Evolutionary conservation across 176 grass and related monocot genomes (phyloP).

Genomic region (Musa troglodytarum): DNA sequence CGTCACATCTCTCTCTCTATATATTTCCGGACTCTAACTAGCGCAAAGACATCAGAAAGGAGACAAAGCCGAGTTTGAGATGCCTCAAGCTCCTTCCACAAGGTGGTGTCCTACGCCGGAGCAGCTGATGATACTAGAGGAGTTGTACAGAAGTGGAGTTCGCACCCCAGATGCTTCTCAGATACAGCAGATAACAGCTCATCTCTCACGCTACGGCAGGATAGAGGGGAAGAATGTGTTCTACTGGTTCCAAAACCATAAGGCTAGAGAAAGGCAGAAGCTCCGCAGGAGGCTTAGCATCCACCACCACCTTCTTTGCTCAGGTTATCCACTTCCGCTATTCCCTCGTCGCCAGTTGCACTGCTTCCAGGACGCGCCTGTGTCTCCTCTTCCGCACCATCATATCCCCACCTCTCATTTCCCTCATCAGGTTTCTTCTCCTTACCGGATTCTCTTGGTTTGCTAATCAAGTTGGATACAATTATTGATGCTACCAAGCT

Average conservation of each 20-base stretch:
- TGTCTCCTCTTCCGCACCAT: not conserved
- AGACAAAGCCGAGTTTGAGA: conserved; percentile 1
- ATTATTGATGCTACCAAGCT: not conserved
- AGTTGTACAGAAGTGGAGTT: conserved; percentile 76
- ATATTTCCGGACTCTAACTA: conserved; percentile 1
- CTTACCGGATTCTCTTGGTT: not conserved
- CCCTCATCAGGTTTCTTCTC: conserved; percentile 1
- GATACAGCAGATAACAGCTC: conserved; percentile 93
- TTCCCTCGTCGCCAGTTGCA: conserved; percentile 4
- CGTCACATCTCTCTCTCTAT: not conserved
- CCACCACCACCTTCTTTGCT: conserved; percentile 48
- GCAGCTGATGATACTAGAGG: conserved; percentile 92
- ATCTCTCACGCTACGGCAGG: conserved; percentile 55
- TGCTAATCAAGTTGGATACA: not conserved
- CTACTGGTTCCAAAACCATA: conserved; percentile 58
- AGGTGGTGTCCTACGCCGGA: conserved; percentile 96
- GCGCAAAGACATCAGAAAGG: not conserved
- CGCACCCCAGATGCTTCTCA: conserved; percentile 69
- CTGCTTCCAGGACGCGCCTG: too few relatives aligned
- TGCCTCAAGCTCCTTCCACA: conserved; percentile 36
- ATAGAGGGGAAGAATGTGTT: conserved; percentile 54
- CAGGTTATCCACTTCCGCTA: not conserved
- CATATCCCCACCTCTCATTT: conserved; percentile 3
- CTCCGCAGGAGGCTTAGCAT: conserved; percentile 72
- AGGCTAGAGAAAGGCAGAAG: conserved; percentile 62